These are phyloP conservation scores for Diaporthe eres DNA, from an alignment of 2,329 filamentous ascomycete species.

Conservation along the genomic window DNA sequence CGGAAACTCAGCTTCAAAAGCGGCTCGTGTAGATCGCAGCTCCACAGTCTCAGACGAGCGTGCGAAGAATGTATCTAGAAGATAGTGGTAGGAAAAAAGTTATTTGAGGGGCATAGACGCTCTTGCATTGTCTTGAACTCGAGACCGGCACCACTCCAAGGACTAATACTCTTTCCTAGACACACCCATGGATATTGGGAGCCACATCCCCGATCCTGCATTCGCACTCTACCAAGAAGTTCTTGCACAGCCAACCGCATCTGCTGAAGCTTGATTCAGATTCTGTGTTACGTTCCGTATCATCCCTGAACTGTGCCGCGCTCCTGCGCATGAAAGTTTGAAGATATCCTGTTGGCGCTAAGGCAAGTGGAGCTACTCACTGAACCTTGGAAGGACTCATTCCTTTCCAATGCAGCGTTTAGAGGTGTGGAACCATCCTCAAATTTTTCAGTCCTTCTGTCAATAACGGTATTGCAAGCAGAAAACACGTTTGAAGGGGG, in stretches of 20 bases:
- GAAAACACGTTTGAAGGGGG: not conserved
- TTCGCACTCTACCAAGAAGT: not conserved
- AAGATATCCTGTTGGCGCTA: not conserved
- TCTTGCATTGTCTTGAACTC: not conserved
- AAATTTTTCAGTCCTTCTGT: not conserved
- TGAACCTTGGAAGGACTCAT: not conserved
- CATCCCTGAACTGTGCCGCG: not conserved
- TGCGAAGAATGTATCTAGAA: too few relatives aligned
- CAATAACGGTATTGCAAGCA: not conserved
- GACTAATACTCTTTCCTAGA: not conserved
- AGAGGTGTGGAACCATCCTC: not conserved
- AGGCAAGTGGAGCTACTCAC: not conserved
- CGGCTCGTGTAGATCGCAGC: too few relatives aligned
- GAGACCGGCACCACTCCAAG: not conserved
- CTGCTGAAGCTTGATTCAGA: not conserved
- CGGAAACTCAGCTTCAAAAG: too few relatives aligned
- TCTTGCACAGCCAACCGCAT: not conserved
- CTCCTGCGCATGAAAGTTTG: not conserved
- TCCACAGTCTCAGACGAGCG: too few relatives aligned
- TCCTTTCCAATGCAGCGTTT: not conserved
- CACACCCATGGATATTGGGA: not conserved
- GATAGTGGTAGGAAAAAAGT: too few relatives aligned
- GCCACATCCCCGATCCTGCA: not conserved
- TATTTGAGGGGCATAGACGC: too few relatives aligned
- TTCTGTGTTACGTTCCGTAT: not conserved